Conservation (phyloP, 78 protist genomes). For the Dictyostelium firmibasis region DNA sequence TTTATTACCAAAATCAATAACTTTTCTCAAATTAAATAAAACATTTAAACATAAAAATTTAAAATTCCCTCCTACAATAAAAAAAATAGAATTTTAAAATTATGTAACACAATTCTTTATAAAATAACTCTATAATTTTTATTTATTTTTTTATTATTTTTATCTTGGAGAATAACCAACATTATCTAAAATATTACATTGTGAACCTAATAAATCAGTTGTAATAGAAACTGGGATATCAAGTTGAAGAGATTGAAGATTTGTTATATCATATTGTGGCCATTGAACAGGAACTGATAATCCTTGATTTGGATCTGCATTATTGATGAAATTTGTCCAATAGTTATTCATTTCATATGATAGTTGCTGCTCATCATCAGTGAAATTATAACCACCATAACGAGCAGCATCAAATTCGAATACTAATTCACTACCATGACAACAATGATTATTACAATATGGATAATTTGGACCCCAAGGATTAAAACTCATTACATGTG, state of each 20-base stretch:
- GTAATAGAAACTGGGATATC: slow-evolving; percentile 9
- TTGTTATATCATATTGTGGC: background rate
- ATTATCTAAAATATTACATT: slow-evolving; percentile 15
- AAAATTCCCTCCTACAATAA: background rate
- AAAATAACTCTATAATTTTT: too few species aligned
- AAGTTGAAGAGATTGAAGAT: background rate
- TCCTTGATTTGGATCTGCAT: slow-evolving; percentile 54
- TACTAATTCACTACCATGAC: slow-evolving; percentile 74
- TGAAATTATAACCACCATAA: slow-evolving; percentile 1
- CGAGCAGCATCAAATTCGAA: slow-evolving; percentile 14
- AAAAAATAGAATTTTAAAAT: background rate
- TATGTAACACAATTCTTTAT: too few species aligned
- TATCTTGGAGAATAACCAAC: slow-evolving; percentile 40
- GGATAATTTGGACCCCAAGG: slow-evolving; percentile 72
- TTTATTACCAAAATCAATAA: background rate
- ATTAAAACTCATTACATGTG: slow-evolving; percentile 32
- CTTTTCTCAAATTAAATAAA: background rate
- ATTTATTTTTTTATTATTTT: background rate
- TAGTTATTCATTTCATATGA: slow-evolving; percentile 18
- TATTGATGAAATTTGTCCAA: slow-evolving; percentile 46
- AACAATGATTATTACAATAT: slow-evolving; percentile 46
- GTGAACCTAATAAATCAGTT: background rate
- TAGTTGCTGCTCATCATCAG: slow-evolving; percentile 24
- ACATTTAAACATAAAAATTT: background rate
- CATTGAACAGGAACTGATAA: slow-evolving; percentile 21